Conservation (phyloP, 805 yeast species). For the Blastobotrys americana region DNA sequence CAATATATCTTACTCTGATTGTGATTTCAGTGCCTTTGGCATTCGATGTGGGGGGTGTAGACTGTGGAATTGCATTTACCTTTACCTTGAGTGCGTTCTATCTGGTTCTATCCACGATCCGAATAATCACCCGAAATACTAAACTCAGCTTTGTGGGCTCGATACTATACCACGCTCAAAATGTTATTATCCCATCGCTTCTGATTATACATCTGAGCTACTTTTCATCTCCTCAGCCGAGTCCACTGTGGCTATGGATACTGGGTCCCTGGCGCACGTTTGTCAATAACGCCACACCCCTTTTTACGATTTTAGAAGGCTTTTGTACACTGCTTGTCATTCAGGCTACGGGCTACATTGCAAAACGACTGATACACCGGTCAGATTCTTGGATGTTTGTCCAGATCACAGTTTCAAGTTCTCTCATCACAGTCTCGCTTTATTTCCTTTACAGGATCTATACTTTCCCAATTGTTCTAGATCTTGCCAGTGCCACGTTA, state of each 20-base stretch:
- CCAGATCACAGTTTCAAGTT: slow-evolving; percentile 63
- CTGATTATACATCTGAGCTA: slow-evolving; percentile 46
- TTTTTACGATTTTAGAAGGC: slow-evolving; percentile 86
- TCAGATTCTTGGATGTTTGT: slow-evolving; percentile 77
- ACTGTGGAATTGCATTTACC: slow-evolving; percentile 82
- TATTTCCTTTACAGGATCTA: slow-evolving; percentile 80
- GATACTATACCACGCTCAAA: slow-evolving; percentile 67
- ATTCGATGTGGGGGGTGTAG: slow-evolving; percentile 86
- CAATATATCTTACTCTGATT: slow-evolving; percentile 56
- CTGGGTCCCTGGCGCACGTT: slow-evolving; percentile 65
- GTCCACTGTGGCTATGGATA: slow-evolving; percentile 31
- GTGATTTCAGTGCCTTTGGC: slow-evolving; percentile 84
- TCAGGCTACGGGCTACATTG: slow-evolving; percentile 82
- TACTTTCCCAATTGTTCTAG: slow-evolving; percentile 59
- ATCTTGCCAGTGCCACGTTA: slow-evolving; percentile 67
- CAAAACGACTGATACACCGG: slow-evolving; percentile 54
- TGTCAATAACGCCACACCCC: slow-evolving; percentile 75
- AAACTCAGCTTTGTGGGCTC: slow-evolving; percentile 31
- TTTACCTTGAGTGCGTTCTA: slow-evolving; percentile 65
- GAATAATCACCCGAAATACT: slow-evolving; percentile 43
- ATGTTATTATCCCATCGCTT: slow-evolving; percentile 72
- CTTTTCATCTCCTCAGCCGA: slow-evolving; percentile 20
- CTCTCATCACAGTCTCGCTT: slow-evolving; percentile 64
- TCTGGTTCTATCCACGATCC: slow-evolving; percentile 62
- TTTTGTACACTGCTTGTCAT: slow-evolving; percentile 86